Evolutionary conservation across 805 yeast genomes (phyloP).

Genomic region (Candida ipomoeae): DNA sequence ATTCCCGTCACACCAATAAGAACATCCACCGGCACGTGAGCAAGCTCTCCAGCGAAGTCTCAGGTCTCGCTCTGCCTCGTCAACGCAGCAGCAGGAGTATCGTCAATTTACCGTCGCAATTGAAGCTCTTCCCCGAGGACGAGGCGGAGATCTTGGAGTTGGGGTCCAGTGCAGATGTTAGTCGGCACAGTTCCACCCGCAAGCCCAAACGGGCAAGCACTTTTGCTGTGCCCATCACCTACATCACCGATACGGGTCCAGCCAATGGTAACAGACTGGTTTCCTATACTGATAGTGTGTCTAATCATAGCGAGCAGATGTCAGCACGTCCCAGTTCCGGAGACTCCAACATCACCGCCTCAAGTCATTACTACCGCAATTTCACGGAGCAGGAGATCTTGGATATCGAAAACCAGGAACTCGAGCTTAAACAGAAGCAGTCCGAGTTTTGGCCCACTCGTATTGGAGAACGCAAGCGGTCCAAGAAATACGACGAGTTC

Average conservation of each 20-base stretch:
- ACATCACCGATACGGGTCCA: slow-evolving; percentile 9
- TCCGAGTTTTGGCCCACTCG: slow-evolving; percentile 47
- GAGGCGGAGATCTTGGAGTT: slow-evolving; percentile 30
- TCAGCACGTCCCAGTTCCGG: slow-evolving; percentile 10
- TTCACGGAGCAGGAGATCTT: slow-evolving; percentile 42
- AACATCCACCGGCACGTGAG: slow-evolving; percentile 24
- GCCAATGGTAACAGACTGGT: slow-evolving; percentile 1
- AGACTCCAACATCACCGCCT: slow-evolving; percentile 6
- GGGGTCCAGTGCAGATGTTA: slow-evolving; percentile 26
- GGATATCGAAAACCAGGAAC: slow-evolving; percentile 41
- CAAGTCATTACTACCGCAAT: slow-evolving; percentile 18
- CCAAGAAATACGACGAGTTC: slow-evolving; percentile 69
- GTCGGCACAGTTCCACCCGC: slow-evolving; percentile 35
- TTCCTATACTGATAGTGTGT: slow-evolving; percentile 7
- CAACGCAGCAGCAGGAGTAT: slow-evolving; percentile 10
- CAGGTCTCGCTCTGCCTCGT: slow-evolving; percentile 10
- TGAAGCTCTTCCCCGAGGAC: slow-evolving; percentile 41
- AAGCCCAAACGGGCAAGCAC: slow-evolving; percentile 25
- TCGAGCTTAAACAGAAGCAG: slow-evolving; percentile 29
- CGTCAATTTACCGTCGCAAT: slow-evolving; percentile 50
- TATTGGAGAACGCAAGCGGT: slow-evolving; percentile 65
- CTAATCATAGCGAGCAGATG: slow-evolving; percentile 7
- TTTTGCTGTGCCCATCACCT: slow-evolving; percentile 26
- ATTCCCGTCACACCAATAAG: slow-evolving; percentile 48
- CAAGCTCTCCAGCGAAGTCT: slow-evolving; percentile 16